Percentiles rank a stretch among this genome's conserved stretches.
Conservation (phyloP, 192 early-diverging fungal species). For the Backusella morwellensis region DNA sequence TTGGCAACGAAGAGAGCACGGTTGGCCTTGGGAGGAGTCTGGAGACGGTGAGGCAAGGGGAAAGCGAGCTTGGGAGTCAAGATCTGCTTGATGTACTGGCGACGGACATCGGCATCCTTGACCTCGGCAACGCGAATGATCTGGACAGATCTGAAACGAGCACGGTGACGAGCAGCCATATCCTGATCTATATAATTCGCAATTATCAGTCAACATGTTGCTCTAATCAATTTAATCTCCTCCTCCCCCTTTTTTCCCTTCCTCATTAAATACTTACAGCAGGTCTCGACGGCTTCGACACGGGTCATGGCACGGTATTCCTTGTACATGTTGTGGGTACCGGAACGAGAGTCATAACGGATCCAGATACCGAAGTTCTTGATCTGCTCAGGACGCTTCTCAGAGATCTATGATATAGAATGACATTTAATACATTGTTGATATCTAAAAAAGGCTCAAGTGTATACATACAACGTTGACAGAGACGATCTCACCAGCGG, state of each 20-base stretch:
- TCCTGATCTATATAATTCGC: slow-evolving; percentile 71
- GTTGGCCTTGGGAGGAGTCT: slow-evolving; percentile 81
- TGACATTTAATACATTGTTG: neutral
- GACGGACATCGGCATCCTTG: slow-evolving; percentile 85
- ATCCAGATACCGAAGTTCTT: no score
- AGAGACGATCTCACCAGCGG: slow-evolving; percentile 96
- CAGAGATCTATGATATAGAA: slow-evolving; percentile 66
- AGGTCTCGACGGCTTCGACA: slow-evolving; percentile 63
- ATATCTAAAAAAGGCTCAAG: neutral
- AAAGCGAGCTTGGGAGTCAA: slow-evolving; percentile 88
- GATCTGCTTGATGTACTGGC: slow-evolving; percentile 98
- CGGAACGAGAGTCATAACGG: slow-evolving; percentile 99
- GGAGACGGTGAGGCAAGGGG: slow-evolving; percentile 97
- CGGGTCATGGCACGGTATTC: slow-evolving; percentile 98
- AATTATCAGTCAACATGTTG: neutral
- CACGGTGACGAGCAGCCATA: slow-evolving; percentile 99
- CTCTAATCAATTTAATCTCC: neutral
- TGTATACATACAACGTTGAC: slow-evolving; percentile 74
- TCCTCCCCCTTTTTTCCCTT: neutral
- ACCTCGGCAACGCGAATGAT: slow-evolving; percentile 98
- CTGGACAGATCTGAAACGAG: slow-evolving; percentile 96
- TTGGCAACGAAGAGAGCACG: slow-evolving; percentile 84
- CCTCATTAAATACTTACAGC: slow-evolving; percentile 33
- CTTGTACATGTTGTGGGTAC: slow-evolving; percentile 99
- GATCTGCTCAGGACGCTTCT: no score